Evolutionary conservation across 257 asterid genomes (phyloP), one percentile per base, ranked within the genome.

Genomic region (Solanum lycopersicoides): DNA sequence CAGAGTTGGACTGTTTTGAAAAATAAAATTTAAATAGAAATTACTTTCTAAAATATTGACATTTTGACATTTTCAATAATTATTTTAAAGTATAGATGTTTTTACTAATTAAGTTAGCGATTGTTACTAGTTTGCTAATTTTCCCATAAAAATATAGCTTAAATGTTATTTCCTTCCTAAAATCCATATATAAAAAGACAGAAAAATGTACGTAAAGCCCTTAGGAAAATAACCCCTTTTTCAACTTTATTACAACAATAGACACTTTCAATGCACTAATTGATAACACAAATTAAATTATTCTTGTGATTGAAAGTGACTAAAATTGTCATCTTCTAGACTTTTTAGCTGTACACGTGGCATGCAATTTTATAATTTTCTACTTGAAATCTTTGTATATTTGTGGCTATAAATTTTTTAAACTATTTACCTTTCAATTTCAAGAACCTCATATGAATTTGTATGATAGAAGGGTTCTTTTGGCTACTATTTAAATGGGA

Each of bases 341-440:
- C 10, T 4, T 23, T 39, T 56, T 28, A 42, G 86, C 12, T 69
- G 28, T 74, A 87, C 90, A 87, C 69, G 90, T 89, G 90, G 85
- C 88, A 45, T 16, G 76, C 35, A 28, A 42, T 45, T 47, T 37
- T 9, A 3, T 45, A 13, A 5, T 73, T 8, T 20, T 7, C 16
- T 50, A 32, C 16, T 66, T 84, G 35, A 18, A 21, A 63, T 42
- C 30, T 66, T 84, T 5, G 23, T 6, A 44, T 7, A 79, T 68
- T 41, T 71, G 88, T 85, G 90, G 90, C 66, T 75, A 16, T 39
- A 18, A 10, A 23, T 28, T 9, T 28, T 41, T 75, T 0, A 9
- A 4, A 45, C 7, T 14, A 25, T 35, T n/a, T 25, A 9, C 20
- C 75, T 75, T 25, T 87, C 73, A 69, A 73, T 89, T 89, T 76